A percentile compares a stretch with the other conserved stretches of the same genome.
Evolutionary conservation across 371 early-diverging fungal species (phyloP).

Genomic region (Mortierella polycephala): DNA sequence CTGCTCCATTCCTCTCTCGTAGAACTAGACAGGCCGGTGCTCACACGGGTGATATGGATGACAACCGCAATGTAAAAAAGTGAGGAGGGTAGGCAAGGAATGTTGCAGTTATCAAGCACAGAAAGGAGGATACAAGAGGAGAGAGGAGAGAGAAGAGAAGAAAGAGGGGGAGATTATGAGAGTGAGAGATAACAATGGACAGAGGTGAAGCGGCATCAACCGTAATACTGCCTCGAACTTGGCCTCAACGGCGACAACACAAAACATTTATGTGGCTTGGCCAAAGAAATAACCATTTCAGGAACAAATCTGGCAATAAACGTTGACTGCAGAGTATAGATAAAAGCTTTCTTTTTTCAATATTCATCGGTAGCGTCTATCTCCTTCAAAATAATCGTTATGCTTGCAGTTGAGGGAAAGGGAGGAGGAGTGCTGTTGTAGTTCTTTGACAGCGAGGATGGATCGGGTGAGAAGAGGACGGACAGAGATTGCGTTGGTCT

Average conservation of each 20-base stretch:
- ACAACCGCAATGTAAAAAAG: background rate
- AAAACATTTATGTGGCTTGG: background rate
- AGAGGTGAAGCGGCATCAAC: background rate
- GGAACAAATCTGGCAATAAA: too few relatives aligned
- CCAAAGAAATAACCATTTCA: too few relatives aligned
- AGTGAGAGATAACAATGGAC: background rate
- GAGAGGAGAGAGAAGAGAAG: background rate
- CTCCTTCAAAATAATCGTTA: background rate
- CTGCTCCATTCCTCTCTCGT: slow-evolving; percentile 14
- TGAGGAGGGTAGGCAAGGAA: too few relatives aligned
- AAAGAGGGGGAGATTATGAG: background rate
- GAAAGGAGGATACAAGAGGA: too few relatives aligned
- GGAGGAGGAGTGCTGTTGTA: background rate
- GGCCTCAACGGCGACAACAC: too few relatives aligned
- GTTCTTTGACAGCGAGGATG: too few relatives aligned
- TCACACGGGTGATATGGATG: background rate
- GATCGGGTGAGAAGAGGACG: too few relatives aligned
- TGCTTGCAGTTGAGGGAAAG: background rate
- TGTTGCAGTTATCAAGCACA: too few relatives aligned
- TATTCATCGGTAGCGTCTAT: background rate
- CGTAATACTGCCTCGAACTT: background rate
- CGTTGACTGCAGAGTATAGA: background rate
- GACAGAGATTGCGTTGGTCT: too few relatives aligned
- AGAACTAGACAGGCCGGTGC: background rate
- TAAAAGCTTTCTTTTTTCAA: background rate